phyloP scores from a whole-genome alignment of 371 early-diverging fungal genomes.

The Caulochytrium protostelioides region DNA sequence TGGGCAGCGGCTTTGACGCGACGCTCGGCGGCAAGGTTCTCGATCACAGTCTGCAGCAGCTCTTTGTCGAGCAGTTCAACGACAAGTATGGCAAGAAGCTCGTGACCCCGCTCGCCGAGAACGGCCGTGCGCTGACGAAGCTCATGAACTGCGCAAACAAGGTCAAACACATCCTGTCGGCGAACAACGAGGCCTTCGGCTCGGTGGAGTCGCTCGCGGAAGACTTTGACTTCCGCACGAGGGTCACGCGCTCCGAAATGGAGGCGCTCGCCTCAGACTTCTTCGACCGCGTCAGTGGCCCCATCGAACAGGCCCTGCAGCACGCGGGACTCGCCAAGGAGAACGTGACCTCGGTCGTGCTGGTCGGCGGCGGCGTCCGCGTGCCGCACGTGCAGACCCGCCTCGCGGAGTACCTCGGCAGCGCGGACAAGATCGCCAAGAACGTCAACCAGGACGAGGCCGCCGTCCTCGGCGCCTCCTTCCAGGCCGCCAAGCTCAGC shows the following conservation, averaged over 20 bases:
- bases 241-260: constrained; percentile 53
- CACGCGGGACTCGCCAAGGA: constrained; percentile 36
- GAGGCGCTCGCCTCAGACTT: constrained; percentile 45
- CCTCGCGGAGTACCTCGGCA: constrained; percentile 48
- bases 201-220: constrained; percentile 74
- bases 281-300: constrained; percentile 40
- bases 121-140: constrained; percentile 60
- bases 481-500: constrained; percentile 67
- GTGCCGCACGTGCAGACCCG: constrained; percentile 58
- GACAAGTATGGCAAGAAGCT: constrained; percentile 15
- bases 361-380: constrained; percentile 87
- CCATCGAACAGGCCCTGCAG: constrained; percentile 44
- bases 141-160: constrained; percentile 76
- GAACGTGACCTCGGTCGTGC: constrained; percentile 59
- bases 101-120: constrained; percentile 18
- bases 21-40: constrained; percentile 72
- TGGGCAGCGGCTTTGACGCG: constrained; percentile 56
- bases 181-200: constrained; percentile 64
- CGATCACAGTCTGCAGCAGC: constrained; percentile 53
- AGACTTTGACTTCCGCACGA: constrained; percentile 57
- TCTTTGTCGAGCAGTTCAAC: constrained; percentile 52
- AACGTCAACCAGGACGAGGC: constrained; percentile 91
- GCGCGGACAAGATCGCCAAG: constrained; percentile 60
- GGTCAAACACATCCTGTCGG: constrained; percentile 85
- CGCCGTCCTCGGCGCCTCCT: constrained; percentile 77